Conservation (phyloP, 176 grass and related monocot genomes). For the Aegilops bicornis region DNA sequence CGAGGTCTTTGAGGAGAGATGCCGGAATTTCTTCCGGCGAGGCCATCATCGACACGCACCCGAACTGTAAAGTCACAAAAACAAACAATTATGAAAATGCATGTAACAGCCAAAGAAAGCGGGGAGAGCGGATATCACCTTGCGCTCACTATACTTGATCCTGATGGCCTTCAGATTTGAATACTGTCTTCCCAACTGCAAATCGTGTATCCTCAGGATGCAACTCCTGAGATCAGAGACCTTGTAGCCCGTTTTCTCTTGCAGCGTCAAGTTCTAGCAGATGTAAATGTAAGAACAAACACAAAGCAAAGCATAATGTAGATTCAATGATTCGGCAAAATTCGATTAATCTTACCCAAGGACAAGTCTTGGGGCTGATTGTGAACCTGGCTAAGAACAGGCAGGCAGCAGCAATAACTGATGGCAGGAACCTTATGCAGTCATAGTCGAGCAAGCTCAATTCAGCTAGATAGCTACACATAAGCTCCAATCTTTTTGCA, state of each 20-base stretch:
- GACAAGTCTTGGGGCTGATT: conserved; percentile 39
- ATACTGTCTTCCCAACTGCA: conserved; percentile 34
- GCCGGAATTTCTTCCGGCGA: conserved; percentile 14
- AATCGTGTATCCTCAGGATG: conserved; percentile 33
- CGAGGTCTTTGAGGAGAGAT: conserved; percentile 27
- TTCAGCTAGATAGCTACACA: conserved; percentile 61
- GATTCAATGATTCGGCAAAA: background rate
- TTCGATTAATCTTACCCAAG: conserved; percentile 42
- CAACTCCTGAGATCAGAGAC: conserved; percentile 34
- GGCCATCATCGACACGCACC: conserved; percentile 15
- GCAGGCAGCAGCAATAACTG: conserved; percentile 55
- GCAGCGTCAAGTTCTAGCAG: conserved; percentile 33
- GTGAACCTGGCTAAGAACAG: conserved; percentile 61
- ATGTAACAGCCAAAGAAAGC: background rate
- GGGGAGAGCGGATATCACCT: background rate
- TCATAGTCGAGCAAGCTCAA: conserved; percentile 60
- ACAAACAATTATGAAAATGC: background rate
- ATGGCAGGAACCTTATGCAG: conserved; percentile 54
- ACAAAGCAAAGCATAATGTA: background rate
- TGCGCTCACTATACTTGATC: conserved; percentile 18
- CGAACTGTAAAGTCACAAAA: conserved; percentile 28
- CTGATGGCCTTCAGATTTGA: conserved; percentile 17
- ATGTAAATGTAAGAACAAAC: background rate
- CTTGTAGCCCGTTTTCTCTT: conserved; percentile 46
- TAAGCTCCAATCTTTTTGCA: conserved; percentile 29